phyloP scores from a whole-genome alignment of 805 yeast genomes.

The Lachancea quebecensis region DNA sequence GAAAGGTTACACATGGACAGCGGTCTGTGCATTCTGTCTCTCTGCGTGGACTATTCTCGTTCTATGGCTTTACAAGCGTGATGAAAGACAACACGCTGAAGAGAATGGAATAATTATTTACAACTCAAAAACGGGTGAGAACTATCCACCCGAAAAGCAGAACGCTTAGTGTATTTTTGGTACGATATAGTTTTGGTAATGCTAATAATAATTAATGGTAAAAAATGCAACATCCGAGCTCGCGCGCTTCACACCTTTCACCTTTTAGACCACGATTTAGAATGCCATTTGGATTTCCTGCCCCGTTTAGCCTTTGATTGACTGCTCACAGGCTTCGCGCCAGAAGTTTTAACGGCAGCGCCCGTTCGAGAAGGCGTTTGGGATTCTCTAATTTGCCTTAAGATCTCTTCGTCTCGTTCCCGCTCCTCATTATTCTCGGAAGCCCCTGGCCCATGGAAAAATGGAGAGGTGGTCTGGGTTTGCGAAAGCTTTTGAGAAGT shows the following conservation, averaged over 20 bases:
- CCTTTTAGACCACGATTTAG: constrained; percentile 3
- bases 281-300: constrained; percentile 1
- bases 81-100: constrained; percentile 33
- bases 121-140: constrained; percentile 16
- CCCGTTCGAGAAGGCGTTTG: constrained; percentile 5
- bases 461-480: constrained; percentile 1
- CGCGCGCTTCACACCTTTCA: background rate
- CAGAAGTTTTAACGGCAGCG: background rate
- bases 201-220: no score
- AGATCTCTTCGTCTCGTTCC: constrained; percentile 15
- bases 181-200: no score
- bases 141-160: constrained; percentile 4
- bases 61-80: constrained; percentile 34
- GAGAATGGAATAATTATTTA: constrained; percentile 34
- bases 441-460: background rate
- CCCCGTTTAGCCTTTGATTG: constrained; percentile 4
- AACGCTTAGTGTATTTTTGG: constrained; percentile 2
- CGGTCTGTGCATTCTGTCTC: constrained; percentile 28
- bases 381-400: constrained; percentile 17
- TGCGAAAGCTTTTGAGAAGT: background rate
- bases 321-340: constrained; percentile 1
- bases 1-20: constrained; percentile 47
- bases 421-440: constrained; percentile 9
- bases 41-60: constrained; percentile 24
- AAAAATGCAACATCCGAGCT: no score